A percentile compares a stretch with the other conserved stretches of the same genome.
phyloP scores from a whole-genome alignment of 495 filamentous ascomycete genomes.

The Xylaria castorea region DNA sequence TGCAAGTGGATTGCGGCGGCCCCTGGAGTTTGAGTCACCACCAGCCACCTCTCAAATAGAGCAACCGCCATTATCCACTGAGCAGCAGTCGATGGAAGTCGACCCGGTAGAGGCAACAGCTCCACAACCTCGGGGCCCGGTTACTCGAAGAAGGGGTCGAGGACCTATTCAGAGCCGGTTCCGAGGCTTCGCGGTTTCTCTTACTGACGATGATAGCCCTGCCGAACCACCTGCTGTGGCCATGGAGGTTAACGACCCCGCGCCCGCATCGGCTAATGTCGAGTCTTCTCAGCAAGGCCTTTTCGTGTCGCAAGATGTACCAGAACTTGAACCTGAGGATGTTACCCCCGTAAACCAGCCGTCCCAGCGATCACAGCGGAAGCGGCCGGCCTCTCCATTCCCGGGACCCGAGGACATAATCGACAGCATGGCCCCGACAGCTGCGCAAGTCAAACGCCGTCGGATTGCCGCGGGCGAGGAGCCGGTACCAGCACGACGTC shows the following conservation, averaged over 20 bases:
- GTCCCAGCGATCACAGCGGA: constrained; percentile 45
- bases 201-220: constrained; percentile 42
- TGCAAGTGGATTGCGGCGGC: constrained; percentile 69
- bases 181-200: constrained; percentile 66
- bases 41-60: constrained; percentile 29
- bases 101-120: constrained; percentile 34
- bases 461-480: constrained; percentile 58
- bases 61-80: constrained; percentile 20
- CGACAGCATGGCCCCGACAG: constrained; percentile 71
- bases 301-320: constrained; percentile 45
- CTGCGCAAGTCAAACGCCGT: constrained; percentile 74
- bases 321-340: constrained; percentile 31
- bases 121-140: constrained; percentile 17
- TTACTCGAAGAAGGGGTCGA: constrained; percentile 40
- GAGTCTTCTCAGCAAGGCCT: constrained; percentile 44
- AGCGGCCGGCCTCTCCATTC: constrained; percentile 51
- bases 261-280: constrained; percentile 14
- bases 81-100: constrained; percentile 43
- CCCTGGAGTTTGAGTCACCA: constrained; percentile 56
- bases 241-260: constrained; percentile 16
- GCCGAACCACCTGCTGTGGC: constrained; percentile 21
- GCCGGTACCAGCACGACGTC: constrained; percentile 35
- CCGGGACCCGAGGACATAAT: constrained; percentile 58
- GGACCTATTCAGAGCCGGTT: constrained; percentile 67
- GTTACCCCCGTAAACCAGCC: constrained; percentile 32